phyloP scores from a whole-genome alignment of 495 filamentous ascomycete species.

The Filosporella fistucella region DNA sequence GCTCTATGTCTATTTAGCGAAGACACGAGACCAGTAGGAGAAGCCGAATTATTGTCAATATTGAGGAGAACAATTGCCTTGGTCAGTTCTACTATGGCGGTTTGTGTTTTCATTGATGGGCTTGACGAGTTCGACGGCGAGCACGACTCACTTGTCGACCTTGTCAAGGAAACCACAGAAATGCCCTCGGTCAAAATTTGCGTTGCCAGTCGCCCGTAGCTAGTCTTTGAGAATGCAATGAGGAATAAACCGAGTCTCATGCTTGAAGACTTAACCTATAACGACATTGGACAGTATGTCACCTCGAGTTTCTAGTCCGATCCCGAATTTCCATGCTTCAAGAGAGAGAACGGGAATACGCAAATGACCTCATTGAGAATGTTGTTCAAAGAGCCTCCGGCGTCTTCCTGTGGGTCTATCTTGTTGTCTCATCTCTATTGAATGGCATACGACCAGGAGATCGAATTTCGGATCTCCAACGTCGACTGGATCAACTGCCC shows the following conservation, averaged over 20 bases:
- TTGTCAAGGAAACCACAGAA: conserved; percentile 13
- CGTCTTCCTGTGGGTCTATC: conserved; percentile 23
- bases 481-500: conserved; percentile 10
- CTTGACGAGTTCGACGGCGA: conserved; percentile 31
- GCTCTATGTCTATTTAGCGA: no score
- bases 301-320: neutral
- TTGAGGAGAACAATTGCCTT: no score
- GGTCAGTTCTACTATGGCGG: no score
- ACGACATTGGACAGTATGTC: neutral
- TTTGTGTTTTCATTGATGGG: conserved; percentile 28
- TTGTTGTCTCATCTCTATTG: conserved; percentile 18
- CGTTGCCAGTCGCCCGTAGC: conserved; percentile 30
- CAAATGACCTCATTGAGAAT: neutral
- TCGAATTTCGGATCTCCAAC: conserved; percentile 7
- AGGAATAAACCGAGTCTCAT: conserved; percentile 19
- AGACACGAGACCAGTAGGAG: no score
- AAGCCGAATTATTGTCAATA: no score
- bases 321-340: neutral
- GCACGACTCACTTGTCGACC: conserved; percentile 19
- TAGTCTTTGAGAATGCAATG: conserved; percentile 23
- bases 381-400: conserved; percentile 14
- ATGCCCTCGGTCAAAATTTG: conserved; percentile 27
- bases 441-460: conserved; percentile 15
- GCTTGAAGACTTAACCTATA: conserved; percentile 22
- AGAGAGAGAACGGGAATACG: neutral